Evolutionary conservation across 2,329 filamentous ascomycete genomes (phyloP), one percentile per base, ranked within the genome.

Genomic region (Alternaria sp.): DNA sequence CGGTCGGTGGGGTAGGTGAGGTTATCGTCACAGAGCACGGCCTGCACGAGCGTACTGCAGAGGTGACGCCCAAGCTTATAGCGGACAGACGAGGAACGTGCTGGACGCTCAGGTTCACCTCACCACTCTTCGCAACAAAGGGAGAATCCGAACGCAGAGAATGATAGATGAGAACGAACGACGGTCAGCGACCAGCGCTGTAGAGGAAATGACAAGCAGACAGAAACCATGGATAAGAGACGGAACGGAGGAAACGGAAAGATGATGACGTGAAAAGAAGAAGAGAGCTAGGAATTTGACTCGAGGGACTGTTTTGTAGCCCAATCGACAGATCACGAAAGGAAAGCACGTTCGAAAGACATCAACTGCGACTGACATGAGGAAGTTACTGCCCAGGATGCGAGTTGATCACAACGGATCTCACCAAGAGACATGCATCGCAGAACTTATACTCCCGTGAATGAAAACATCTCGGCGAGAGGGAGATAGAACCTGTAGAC

Each of bases 21-120:
- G 61, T 44, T 57, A 54, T 67, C 54, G 57, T 59, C 43, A 54
- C 56, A 32, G 59, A 59, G 66, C 66, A 67, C 64, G 66, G 64
- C 32, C 57, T 61, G 56, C 18, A 39, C 49, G 30, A 51, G 46
- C 61, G 43, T 53, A 32, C 58, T 47, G 42, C 36, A 39, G 24
- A 46, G 51, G 46, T 30, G 38, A 44, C 58, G 59, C 47, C 28
- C 48, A 41, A 51, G 53, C 42, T 39, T 34, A 22, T 49, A 2
- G n/a, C 41, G 52, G 43, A 55, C 47, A 8, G 43, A 41, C 46
- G 18, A 38, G 34, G 51, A 57, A 30, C 8, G 16, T n/a, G n/a
- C 8, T 20, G 5, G 7, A 38, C 26, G 20, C 8, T 20, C 24
- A 9, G 16, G 22, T 38, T 54, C 34, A 57, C 46, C 26, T 56